Conservation (phyloP, 495 filamentous ascomycete genomes). For the Aspergillus biplanus region DNA sequence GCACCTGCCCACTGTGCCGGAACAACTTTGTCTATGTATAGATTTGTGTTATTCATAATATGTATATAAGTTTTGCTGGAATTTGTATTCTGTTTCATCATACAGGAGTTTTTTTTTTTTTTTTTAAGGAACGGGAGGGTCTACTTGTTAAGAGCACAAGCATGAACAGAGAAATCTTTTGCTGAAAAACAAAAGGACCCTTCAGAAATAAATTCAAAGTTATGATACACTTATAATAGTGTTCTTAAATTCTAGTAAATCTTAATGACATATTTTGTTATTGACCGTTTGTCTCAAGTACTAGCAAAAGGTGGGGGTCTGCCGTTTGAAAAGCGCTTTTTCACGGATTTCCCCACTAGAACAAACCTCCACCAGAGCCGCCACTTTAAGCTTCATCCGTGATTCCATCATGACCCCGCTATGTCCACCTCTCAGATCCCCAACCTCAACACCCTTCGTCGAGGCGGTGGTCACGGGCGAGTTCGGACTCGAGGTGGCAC, state of each 20-base stretch:
- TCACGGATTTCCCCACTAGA: conserved; percentile 5
- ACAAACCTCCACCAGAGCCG: conserved; percentile 2
- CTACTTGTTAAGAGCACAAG: too few relatives aligned
- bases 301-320: neutral
- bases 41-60: conserved; percentile 24
- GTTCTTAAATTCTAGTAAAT: too few relatives aligned
- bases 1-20: conserved; percentile 86
- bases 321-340: too few relatives aligned
- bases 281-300: too few relatives aligned
- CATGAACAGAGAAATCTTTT: too few relatives aligned
- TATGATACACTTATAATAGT: too few relatives aligned
- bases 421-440: conserved; percentile 79
- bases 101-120: too few relatives aligned
- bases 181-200: too few relatives aligned
- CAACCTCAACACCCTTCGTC: conserved; percentile 71
- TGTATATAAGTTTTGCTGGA: conserved; percentile 4
- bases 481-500: conserved; percentile 42
- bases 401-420: conserved; percentile 24
- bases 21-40: conserved; percentile 63
- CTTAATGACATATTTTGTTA: too few relatives aligned
- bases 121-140: too few relatives aligned
- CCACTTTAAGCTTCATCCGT: conserved; percentile 24
- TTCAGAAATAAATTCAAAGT: too few relatives aligned
- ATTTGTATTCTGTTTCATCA: neutral
- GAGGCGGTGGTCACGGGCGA: conserved; percentile 49